A percentile compares a stretch with the other conserved stretches of the same genome.
Evolutionary conservation across 2,329 filamentous ascomycete species (phyloP).

Genomic region (Trichophyton benhamiae): DNA sequence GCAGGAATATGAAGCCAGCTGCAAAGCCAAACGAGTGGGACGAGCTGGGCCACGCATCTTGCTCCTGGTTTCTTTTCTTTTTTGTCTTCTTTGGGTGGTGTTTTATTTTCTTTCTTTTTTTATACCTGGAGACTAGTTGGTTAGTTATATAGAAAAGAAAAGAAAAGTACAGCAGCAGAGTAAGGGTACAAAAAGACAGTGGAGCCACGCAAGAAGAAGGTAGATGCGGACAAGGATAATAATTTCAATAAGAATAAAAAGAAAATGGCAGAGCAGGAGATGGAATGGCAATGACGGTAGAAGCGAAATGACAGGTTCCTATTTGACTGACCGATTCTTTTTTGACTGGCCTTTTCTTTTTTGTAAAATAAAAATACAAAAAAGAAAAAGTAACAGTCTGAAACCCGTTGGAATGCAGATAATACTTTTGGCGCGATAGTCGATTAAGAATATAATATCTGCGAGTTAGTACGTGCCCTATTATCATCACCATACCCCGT

Average conservation of each 20-base stretch:
- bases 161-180: neutral
- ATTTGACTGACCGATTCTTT: neutral
- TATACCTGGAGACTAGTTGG: too few relatives aligned
- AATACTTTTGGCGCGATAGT: slow-evolving; percentile 1
- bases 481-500: neutral
- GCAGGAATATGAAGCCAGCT: neutral
- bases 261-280: neutral
- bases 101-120: too few relatives aligned
- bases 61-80: neutral
- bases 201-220: slow-evolving; percentile 3
- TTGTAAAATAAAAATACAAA: neutral
- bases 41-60: neutral
- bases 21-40: slow-evolving; percentile 5
- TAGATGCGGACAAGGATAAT: neutral
- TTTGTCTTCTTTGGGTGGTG: neutral
- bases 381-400: neutral
- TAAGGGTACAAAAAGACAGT: neutral
- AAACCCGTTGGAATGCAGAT: slow-evolving; percentile 1
- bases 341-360: neutral
- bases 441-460: neutral
- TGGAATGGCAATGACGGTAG: neutral
- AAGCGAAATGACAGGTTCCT: slow-evolving; percentile 3
- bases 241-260: neutral
- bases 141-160: neutral
- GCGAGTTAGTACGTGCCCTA: neutral